Evolutionary conservation across 805 yeast genomes (phyloP).

Genomic region (Lachancea sp.): DNA sequence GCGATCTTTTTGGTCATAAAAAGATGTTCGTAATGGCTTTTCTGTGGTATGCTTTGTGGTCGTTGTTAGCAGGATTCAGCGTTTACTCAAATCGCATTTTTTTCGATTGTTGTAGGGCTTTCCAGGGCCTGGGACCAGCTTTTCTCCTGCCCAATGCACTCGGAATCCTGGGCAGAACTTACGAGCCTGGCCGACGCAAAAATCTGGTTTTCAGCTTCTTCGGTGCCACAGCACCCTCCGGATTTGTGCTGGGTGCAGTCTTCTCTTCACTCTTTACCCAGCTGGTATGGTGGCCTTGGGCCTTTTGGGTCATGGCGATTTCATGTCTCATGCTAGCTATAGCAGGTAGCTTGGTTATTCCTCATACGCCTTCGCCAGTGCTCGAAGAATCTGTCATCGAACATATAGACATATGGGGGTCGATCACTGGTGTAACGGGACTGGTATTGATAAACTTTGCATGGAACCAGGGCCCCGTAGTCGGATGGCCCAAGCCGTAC

Average conservation of each 20-base stretch:
- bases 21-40: constrained; percentile 48
- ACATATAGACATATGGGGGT: constrained; percentile 40
- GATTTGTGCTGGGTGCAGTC: constrained; percentile 50
- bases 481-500: constrained; percentile 52
- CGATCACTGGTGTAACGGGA: constrained; percentile 46
- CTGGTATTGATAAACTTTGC: constrained; percentile 52
- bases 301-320: constrained; percentile 44
- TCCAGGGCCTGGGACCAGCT: constrained; percentile 63
- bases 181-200: constrained; percentile 43
- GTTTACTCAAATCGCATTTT: constrained; percentile 31
- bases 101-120: constrained; percentile 41
- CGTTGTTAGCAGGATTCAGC: constrained; percentile 52
- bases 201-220: constrained; percentile 49
- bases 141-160: constrained; percentile 51
- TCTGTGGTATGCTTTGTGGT: constrained; percentile 51
- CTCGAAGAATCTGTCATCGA: constrained; percentile 4
- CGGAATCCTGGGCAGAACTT: constrained; percentile 42
- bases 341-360: constrained; percentile 36
- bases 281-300: constrained; percentile 55
- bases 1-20: constrained; percentile 63
- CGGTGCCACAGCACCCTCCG: constrained; percentile 59
- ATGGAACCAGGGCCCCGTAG: constrained; percentile 63
- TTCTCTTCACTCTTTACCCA: constrained; percentile 43
- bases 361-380: constrained; percentile 20
- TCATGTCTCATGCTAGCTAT: constrained; percentile 31